Base-by-base conservation (phyloP, 2,329 filamentous ascomycete genomes). In the Geosmithia putterillii region DNA sequence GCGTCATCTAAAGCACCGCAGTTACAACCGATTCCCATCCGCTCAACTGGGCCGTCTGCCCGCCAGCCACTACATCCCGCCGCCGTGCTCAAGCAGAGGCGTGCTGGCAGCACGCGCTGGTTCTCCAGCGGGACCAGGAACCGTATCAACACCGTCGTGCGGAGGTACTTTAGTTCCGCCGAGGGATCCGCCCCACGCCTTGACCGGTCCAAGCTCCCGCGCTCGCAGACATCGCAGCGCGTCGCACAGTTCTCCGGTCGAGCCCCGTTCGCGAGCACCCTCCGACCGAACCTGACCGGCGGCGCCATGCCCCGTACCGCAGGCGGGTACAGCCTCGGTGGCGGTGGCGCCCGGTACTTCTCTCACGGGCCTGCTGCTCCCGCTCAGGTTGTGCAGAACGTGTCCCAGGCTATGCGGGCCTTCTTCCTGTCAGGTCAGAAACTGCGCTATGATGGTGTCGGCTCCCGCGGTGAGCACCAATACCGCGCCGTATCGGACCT, bases 381-480 rank as follows among this genome's bases (percentile, higher is more conserved):
- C 35, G 87, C 89, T 1, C 86, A 96, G 60, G 87, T 96, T 40
- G 77, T 96, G 42, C 84, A 92, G 61, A 95, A 95, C 62, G 90
- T 95, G n/a, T 94, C 87, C 12, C 81, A 88, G 52, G 92, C 88
- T 5, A 81, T 96, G 55, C 80, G 92, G 43, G 89, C 88, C 12
- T 95, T 98, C 64, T 83, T 86, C 65, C 72, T 95, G n/a, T 88
- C 85, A 0, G 92, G 92, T 0, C 80, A 94, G 55, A 92, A 89
- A 60, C 81, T 84, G 9, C 83, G 85, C 45, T 95, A 89, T 53
- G 85, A 95, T 58, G 90, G 90, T 12, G 60, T 83, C 38, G 79
- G 81, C 44, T 63, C 76, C 15, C 78, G 73, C 10, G 89, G 89
- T 38, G 80, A 89, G 62, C 83, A 84, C 64, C 75, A 76, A 46